Percentiles rank a stretch among this genome's conserved stretches.
Evolutionary conservation across 1,139 yeast species (phyloP).

Genomic region (Debaryomyces fabryi): DNA sequence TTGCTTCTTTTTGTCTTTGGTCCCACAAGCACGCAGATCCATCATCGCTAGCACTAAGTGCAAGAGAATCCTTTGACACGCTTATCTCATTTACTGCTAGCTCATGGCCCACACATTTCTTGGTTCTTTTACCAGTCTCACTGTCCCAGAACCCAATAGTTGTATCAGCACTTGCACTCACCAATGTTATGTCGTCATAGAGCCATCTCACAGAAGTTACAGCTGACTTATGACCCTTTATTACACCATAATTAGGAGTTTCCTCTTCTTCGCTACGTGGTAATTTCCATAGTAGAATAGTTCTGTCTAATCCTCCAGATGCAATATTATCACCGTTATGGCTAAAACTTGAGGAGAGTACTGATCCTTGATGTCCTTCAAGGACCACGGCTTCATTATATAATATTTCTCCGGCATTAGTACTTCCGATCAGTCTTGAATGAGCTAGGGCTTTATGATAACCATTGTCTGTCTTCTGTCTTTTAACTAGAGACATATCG

Average conservation of each 20-base stretch:
- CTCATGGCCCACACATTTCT: slow-evolving; percentile 57
- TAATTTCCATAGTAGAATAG: slow-evolving; percentile 48
- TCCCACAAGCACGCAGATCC: slow-evolving; percentile 69
- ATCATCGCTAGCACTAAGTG: slow-evolving; percentile 67
- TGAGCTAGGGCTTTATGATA: slow-evolving; percentile 2
- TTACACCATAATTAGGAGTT: slow-evolving; percentile 39
- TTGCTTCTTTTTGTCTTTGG: slow-evolving; percentile 49
- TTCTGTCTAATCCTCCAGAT: slow-evolving; percentile 55
- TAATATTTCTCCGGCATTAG: background rate
- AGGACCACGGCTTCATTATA: slow-evolving; percentile 18
- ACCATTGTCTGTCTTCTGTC: slow-evolving; percentile 17
- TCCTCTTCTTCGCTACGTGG: slow-evolving; percentile 28
- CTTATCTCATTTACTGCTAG: slow-evolving; percentile 59
- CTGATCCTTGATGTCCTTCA: slow-evolving; percentile 55
- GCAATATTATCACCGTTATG: slow-evolving; percentile 47
- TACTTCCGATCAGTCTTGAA: background rate
- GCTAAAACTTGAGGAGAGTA: slow-evolving; percentile 47
- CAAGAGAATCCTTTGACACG: slow-evolving; percentile 30
- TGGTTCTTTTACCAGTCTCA: slow-evolving; percentile 53
- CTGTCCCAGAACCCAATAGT: slow-evolving; percentile 59
- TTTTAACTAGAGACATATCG: slow-evolving; percentile 27
- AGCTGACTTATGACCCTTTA: slow-evolving; percentile 53
- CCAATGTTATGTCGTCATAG: slow-evolving; percentile 34
- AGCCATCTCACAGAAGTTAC: slow-evolving; percentile 55
- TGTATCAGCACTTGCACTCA: slow-evolving; percentile 54